These are phyloP conservation scores for Solioccasus polychromus DNA, from an alignment of 768 basidiomycete genomes.

Conservation along the genomic window DNA sequence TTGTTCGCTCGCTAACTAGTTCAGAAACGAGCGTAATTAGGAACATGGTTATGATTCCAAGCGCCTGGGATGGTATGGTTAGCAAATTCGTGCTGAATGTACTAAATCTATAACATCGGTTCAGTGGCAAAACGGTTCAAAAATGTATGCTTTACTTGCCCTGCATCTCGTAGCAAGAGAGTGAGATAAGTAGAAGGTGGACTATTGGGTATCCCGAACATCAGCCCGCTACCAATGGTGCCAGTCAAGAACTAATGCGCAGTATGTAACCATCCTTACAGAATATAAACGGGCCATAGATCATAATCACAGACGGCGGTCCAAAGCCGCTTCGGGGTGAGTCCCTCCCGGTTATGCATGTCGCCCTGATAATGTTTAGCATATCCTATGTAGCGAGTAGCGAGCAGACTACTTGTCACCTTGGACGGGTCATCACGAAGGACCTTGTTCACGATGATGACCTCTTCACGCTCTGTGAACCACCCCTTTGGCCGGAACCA, in stretches of 20 bases:
- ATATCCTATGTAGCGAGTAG: too few relatives aligned
- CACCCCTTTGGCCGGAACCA: conserved; percentile 61
- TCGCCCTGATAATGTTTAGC: conserved; percentile 28
- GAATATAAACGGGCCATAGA: conserved; percentile 63
- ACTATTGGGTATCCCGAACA: conserved; percentile 48
- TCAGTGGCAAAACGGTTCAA: not conserved
- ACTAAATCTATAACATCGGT: conserved; percentile 39
- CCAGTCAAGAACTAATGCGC: not conserved
- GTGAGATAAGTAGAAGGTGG: conserved; percentile 58
- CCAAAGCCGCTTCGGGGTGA: conserved; percentile 50
- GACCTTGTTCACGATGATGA: conserved; percentile 58
- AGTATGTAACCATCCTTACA: conserved; percentile 22
- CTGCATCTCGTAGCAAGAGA: conserved; percentile 52
- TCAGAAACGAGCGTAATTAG: conserved; percentile 50
- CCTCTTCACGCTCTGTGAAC: conserved; percentile 62
- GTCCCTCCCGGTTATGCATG: conserved; percentile 69
- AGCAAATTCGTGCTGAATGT: conserved; percentile 62
- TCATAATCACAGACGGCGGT: conserved; percentile 57
- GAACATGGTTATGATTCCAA: conserved; percentile 53
- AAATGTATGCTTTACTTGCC: conserved; percentile 25
- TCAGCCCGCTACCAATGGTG: conserved; percentile 38
- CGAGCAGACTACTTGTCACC: conserved; percentile 22
- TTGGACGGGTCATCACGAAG: conserved; percentile 64
- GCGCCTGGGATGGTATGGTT: conserved; percentile 52
- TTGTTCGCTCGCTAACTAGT: conserved; percentile 48